These are phyloP conservation scores for Lophiostoma macrostomum DNA, from an alignment of 495 filamentous ascomycete species.

Conservation along the genomic window DNA sequence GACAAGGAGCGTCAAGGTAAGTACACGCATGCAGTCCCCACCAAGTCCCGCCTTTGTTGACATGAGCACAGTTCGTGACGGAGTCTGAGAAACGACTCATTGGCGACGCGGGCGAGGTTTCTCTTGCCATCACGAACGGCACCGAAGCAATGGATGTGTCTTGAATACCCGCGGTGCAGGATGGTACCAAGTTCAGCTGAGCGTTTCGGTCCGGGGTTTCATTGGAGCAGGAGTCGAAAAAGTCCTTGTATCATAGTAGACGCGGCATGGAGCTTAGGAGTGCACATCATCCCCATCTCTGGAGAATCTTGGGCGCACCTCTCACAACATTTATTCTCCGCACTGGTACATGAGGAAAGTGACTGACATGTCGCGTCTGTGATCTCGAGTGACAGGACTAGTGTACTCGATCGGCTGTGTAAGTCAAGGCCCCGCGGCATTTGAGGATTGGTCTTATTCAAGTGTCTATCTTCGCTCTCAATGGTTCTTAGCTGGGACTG, in stretches of 20 bases:
- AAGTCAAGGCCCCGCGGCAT: too few species aligned
- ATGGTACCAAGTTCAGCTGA: constrained; percentile 4
- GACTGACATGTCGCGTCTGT: too few species aligned
- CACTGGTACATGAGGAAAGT: too few species aligned
- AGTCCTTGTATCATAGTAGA: constrained; percentile 4
- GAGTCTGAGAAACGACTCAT: constrained; percentile 93
- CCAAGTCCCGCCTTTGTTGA: neutral
- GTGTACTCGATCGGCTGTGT: too few species aligned
- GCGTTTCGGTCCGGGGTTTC: constrained; percentile 8
- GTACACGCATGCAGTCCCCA: neutral
- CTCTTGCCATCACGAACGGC: constrained; percentile 63
- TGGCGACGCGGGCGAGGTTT: constrained; percentile 76
- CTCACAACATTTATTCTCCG: too few species aligned
- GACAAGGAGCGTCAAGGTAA: constrained; percentile 68
- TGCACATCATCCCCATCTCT: too few species aligned
- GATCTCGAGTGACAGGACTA: too few species aligned
- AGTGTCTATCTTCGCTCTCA: too few species aligned
- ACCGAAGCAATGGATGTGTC: constrained; percentile 80
- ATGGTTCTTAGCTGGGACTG: too few species aligned
- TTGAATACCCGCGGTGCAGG: constrained; percentile 38
- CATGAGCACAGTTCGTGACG: constrained; percentile 58
- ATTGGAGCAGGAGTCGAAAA: constrained; percentile 1
- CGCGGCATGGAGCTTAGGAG: neutral
- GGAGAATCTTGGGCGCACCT: too few species aligned
- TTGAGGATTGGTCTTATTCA: too few species aligned